Base-by-base conservation (phyloP, 768 basidiomycete species). In the Trichaptum fuscoviolaceum region DNA sequence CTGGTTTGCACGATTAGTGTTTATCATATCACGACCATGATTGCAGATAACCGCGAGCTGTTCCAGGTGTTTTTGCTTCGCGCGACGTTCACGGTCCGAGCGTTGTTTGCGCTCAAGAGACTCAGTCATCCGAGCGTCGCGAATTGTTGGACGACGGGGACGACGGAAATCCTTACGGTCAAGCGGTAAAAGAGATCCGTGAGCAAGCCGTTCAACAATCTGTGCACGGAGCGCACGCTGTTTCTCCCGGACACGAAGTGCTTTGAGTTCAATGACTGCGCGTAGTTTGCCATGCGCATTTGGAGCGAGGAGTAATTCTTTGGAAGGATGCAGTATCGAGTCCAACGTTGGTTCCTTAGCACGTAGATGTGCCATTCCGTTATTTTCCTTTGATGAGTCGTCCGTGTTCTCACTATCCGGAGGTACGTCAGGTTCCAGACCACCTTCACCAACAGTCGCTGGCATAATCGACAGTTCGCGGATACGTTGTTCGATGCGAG, bases 21-120 rank as follows among this genome's bases (percentile, higher is more conserved):
- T 81, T 42, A 89, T 76, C 62, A 98, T 82, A 34, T 92, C 88
- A 65, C 82, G 84, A 0, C 93, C 95, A 75, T 99, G 96, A 36
- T 82, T 76, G 73, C 89, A 91, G 69, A 99, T 98, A 66, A 92
- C 85, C 34, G 80, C 82, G 71, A 99, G 90, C 72, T 99, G 95
- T 69, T 96, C 95, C 73, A 96, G 85, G 73, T 99, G 97, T 74
- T 96, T 95, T 80, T 93, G 91, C 76, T 99, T 99, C 58, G 95
- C 95, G 36, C 94, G 88, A 25, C 90, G 88, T 77, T 99, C 96
- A 24, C 97, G 89, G 67, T 99, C 96, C 15, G 85, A 82, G 30
- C 96, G 89, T 74, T 99, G 97, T 75, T 91, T 90, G 67, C 94
- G 85, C 78, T 99, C 97, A 7, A 91, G 84, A 67, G 88, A 85